Conservation (phyloP, 768 basidiomycete species). For the Gloeopeniophorella convolvens region DNA sequence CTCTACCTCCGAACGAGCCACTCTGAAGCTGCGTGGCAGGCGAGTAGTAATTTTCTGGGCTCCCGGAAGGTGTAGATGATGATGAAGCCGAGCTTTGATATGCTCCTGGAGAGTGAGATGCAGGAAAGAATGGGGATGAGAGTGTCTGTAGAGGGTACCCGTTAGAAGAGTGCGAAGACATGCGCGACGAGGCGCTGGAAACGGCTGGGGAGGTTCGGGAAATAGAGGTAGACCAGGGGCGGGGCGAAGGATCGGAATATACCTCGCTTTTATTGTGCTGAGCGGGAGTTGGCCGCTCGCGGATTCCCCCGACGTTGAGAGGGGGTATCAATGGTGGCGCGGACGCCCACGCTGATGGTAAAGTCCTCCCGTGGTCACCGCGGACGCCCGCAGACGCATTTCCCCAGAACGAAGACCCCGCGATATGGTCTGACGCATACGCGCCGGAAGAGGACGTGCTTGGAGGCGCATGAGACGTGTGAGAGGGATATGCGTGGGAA, state of each 20-base stretch:
- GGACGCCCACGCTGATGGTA: slow-evolving; percentile 7
- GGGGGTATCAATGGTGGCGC: slow-evolving; percentile 13
- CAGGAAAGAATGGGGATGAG: slow-evolving; percentile 19
- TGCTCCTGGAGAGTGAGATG: slow-evolving; percentile 14
- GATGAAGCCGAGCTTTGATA: slow-evolving; percentile 17
- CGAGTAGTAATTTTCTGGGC: slow-evolving; percentile 18
- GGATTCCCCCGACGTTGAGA: slow-evolving; percentile 8
- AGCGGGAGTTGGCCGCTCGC: slow-evolving; percentile 9
- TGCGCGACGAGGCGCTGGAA: slow-evolving; percentile 13
- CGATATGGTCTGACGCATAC: slow-evolving; percentile 5
- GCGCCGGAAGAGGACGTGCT: slow-evolving; percentile 4
- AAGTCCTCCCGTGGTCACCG: slow-evolving; percentile 8
- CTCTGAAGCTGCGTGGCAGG: slow-evolving; percentile 13
- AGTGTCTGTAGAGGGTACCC: slow-evolving; percentile 17
- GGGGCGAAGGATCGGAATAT: slow-evolving; percentile 15
- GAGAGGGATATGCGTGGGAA: slow-evolving; percentile 14
- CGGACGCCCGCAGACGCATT: slow-evolving; percentile 5
- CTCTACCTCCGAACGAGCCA: slow-evolving; percentile 9
- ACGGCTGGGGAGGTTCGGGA: slow-evolving; percentile 9
- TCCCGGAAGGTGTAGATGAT: slow-evolving; percentile 13
- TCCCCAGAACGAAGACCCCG: slow-evolving; percentile 8
- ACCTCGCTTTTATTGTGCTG: slow-evolving; percentile 12
- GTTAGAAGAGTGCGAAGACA: slow-evolving; percentile 14
- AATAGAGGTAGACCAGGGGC: slow-evolving; percentile 17
- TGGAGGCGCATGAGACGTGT: slow-evolving; percentile 6